Evolutionary conservation across 495 filamentous ascomycete genomes (phyloP), one percentile per base, ranked within the genome.

Genomic region (Clavariopsis aquatica): DNA sequence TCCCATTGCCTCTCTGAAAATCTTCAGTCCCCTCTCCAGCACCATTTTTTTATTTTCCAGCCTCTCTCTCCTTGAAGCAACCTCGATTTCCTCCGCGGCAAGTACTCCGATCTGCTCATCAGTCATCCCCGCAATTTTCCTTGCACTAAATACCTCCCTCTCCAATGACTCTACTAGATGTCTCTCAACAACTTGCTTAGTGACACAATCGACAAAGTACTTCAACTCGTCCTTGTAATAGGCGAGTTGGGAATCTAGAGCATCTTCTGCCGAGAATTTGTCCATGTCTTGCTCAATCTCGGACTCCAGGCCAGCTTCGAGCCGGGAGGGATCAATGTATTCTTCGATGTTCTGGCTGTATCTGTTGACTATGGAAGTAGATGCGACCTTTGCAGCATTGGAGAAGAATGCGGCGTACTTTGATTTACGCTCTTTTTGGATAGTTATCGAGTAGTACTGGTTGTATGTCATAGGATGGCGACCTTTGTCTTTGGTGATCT

Each of bases 121-220:
- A 7, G 68, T 63, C 24, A 77, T 20, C 12, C 61, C 31, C 27
- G 61, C 59, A 34, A 75, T 52, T 10, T 67, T 13, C 6, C 66
- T n/a, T 13, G 75, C 70, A 19, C 69, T 73, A 12, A 76, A 27
- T 23, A 74, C 68, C 13, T 58, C 65, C 0, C 27, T 22, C 13
- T 61, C 49, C 5, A 77, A 67, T 7, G 62, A 20, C 4, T 55
- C 47, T 3, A 77, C 56, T 9, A 77, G 62, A 60, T 76, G 70
- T 7, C 75, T 73, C 53, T 77, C 75, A 51, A 75, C 62, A 23
- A 76, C 75, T 41, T 76, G 74, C 45, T 68, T 72, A 26, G 65
- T 64, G 41, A 75, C 65, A 26, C 15, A 49, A 22, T 61, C 60
- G 52, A 76, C 66, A 61, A 77, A 75, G 62, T 65, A 71, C 60